These are phyloP conservation scores for Claviceps pazoutovae DNA, from an alignment of 2,329 filamentous ascomycete genomes.

Conservation along the genomic window DNA sequence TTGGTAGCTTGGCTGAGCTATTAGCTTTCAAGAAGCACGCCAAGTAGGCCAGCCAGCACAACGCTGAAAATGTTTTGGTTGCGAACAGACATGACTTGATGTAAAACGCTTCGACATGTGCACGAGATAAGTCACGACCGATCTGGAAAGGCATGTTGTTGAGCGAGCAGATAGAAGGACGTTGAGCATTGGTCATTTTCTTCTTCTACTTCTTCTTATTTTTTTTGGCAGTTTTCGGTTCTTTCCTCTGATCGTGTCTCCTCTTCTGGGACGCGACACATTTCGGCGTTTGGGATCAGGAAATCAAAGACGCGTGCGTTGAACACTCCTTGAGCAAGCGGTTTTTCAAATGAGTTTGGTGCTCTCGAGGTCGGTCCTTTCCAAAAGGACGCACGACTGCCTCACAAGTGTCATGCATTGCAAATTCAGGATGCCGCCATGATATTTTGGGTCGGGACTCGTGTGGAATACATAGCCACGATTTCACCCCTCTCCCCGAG, in stretches of 20 bases:
- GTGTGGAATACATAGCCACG: background rate
- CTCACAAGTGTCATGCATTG: background rate
- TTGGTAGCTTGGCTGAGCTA: constrained; percentile 71
- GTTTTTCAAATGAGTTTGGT: constrained; percentile 1
- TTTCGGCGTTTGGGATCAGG: constrained; percentile 7
- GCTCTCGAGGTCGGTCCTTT: background rate
- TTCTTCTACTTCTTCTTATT: background rate
- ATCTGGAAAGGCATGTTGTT: background rate
- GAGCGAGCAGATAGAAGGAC: constrained; percentile 8
- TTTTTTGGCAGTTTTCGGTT: background rate
- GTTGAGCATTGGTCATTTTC: background rate
- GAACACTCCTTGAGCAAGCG: constrained; percentile 2
- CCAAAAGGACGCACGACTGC: background rate
- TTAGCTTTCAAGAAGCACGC: constrained; percentile 71
- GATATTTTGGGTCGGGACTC: background rate
- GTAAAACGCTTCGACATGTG: background rate
- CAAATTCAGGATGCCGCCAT: background rate
- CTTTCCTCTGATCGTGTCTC: background rate
- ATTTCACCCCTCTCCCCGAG: background rate
- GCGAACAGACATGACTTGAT: background rate
- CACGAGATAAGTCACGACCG: constrained; percentile 1
- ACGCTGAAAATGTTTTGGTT: background rate
- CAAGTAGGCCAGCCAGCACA: constrained; percentile 30
- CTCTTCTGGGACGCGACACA: background rate
- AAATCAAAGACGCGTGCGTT: background rate